Evolutionary conservation across 768 basidiomycete genomes (phyloP).

Genomic region (Mrakia blollopis): DNA sequence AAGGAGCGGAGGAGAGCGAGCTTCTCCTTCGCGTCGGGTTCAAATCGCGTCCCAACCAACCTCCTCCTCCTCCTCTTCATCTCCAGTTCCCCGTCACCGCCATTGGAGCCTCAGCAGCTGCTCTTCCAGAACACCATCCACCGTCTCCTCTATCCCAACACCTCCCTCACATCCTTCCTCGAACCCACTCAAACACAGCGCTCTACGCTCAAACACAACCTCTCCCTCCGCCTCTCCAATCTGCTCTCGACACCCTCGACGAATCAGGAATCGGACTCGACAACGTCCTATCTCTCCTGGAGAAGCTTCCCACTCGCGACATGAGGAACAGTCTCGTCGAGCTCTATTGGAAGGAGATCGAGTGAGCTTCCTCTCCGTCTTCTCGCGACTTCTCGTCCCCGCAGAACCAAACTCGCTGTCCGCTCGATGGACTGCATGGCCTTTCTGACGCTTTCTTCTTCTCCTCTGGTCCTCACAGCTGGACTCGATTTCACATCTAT

Average conservation of each 20-base stretch:
- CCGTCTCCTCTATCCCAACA: constrained; percentile 10
- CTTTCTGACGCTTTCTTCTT: constrained; percentile 32
- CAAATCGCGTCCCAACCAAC: not conserved
- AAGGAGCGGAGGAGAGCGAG: not conserved
- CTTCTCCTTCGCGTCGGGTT: no score
- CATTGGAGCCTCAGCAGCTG: constrained; percentile 30
- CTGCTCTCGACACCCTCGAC: constrained; percentile 42
- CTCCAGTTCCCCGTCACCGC: constrained; percentile 28
- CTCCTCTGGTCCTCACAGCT: constrained; percentile 35
- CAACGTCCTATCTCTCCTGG: constrained; percentile 43
- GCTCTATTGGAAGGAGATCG: constrained; percentile 38
- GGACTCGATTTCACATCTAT: constrained; percentile 47
- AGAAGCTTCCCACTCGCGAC: constrained; percentile 42
- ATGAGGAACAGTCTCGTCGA: constrained; percentile 44
- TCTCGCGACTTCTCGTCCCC: constrained; percentile 3
- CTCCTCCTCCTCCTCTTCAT: not conserved
- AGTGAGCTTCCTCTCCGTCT: constrained; percentile 26
- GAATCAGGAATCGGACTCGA: constrained; percentile 44
- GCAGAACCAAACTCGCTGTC: not conserved
- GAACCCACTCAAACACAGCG: constrained; percentile 39
- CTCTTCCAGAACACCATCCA: constrained; percentile 9
- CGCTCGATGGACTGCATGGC: constrained; percentile 2
- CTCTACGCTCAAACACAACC: constrained; percentile 33
- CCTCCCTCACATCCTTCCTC: not conserved
- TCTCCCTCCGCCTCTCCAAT: not conserved